phyloP scores from a whole-genome alignment of 768 basidiomycete genomes.

The Auricularia heimuer region DNA sequence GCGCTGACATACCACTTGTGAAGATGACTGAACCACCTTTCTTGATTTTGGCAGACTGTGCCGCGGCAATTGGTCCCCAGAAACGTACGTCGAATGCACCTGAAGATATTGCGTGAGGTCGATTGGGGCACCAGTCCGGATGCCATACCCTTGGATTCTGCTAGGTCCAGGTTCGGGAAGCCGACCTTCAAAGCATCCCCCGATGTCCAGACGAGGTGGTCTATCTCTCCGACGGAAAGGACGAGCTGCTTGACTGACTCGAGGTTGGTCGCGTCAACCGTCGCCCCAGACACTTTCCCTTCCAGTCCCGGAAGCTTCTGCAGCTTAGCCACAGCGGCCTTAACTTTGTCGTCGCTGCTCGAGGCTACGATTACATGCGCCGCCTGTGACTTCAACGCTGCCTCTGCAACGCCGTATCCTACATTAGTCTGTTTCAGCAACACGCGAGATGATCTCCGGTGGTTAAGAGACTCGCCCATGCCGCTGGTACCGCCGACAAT shows the following conservation, averaged over 20 bases:
- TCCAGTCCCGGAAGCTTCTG: neutral
- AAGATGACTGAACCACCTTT: neutral
- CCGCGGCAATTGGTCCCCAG: conserved; percentile 5
- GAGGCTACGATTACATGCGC: conserved; percentile 7
- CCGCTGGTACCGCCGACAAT: too few species aligned
- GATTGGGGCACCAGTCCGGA: neutral
- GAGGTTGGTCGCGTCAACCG: conserved; percentile 1
- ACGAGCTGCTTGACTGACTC: conserved; percentile 5
- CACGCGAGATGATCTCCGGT: too few species aligned
- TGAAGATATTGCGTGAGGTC: neutral
- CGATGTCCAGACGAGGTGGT: conserved; percentile 11
- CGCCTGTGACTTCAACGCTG: neutral
- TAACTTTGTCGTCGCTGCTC: conserved; percentile 1
- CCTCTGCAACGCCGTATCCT: conserved; percentile 7
- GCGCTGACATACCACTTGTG: neutral
- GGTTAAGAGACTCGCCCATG: too few species aligned
- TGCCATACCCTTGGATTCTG: neutral
- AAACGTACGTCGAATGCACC: conserved; percentile 5
- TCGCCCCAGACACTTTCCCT: conserved; percentile 3
- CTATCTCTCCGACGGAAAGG: conserved; percentile 5
- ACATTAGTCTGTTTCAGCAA: too few species aligned
- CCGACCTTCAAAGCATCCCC: neutral
- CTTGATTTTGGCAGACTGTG: conserved; percentile 6
- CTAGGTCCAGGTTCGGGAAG: neutral
- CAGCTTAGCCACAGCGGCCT: conserved; percentile 3